Conservation (phyloP, 148 eudicot genomes). For the Hydrangea macrophylla region DNA sequence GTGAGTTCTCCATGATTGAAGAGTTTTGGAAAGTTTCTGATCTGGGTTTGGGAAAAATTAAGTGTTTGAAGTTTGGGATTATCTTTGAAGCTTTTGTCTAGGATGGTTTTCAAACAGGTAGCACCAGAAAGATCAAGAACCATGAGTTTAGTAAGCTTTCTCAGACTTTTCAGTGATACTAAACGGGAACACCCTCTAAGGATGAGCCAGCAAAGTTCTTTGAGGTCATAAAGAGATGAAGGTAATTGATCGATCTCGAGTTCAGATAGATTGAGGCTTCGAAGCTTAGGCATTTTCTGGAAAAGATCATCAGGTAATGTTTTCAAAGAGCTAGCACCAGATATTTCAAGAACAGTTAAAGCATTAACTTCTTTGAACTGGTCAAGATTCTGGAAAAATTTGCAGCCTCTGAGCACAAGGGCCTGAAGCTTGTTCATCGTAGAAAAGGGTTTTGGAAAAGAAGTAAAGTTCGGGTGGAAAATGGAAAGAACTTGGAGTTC, state of each 20-base stretch:
- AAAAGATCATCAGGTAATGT: not conserved
- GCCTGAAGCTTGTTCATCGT: not conserved
- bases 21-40: no score
- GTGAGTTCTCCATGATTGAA: no score
- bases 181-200: conserved; percentile 13
- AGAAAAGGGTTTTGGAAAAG: not conserved
- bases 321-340: conserved; percentile 12
- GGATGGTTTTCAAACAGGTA: not conserved
- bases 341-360: conserved; percentile 24
- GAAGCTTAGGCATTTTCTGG: conserved; percentile 3
- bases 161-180: not conserved
- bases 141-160: not conserved
- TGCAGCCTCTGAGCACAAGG: conserved; percentile 25
- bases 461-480: conserved; percentile 11
- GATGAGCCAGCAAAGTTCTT: conserved; percentile 18
- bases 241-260: conserved; percentile 10
- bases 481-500: conserved; percentile 9
- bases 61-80: not conserved
- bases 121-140: conserved; percentile 20
- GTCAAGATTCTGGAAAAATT: not conserved
- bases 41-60: no score
- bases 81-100: not conserved
- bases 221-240: conserved; percentile 12
- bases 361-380: not conserved
- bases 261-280: conserved; percentile 14